These are phyloP conservation scores for Fusarium cyanostomum DNA, from an alignment of 2,329 filamentous ascomycete species.

Conservation along the genomic window DNA sequence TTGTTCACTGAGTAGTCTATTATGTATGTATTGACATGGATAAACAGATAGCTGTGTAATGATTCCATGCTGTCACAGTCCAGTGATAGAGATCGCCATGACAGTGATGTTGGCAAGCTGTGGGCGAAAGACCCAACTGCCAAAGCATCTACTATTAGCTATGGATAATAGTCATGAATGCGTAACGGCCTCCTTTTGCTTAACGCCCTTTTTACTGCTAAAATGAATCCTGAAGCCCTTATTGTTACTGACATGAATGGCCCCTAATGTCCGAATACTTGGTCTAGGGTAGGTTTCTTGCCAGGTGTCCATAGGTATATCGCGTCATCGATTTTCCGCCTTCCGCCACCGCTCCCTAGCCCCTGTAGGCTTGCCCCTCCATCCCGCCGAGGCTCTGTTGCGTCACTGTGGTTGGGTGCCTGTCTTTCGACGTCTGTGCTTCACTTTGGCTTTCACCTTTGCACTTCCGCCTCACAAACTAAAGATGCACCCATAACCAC, in stretches of 20 bases:
- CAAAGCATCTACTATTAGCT: no score
- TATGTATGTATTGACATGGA: no score
- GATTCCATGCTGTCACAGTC: no score
- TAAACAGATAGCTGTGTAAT: no score
- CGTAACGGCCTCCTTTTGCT: no score
- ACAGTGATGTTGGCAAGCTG: no score
- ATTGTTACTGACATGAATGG: not conserved
- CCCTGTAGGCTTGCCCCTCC: constrained; percentile 29
- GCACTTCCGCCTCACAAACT: constrained; percentile 20
- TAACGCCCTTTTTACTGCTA: no score
- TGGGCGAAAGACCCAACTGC: no score
- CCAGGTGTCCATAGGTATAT: not conserved
- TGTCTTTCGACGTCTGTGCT: constrained; percentile 39
- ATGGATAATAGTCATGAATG: no score
- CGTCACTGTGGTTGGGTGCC: constrained; percentile 48
- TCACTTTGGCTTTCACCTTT: constrained; percentile 31
- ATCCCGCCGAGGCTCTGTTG: constrained; percentile 32
- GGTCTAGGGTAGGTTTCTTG: constrained; percentile 16
- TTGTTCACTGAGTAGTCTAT: no score
- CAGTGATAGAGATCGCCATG: no score
- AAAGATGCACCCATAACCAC: constrained; percentile 4
- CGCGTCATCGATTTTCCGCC: constrained; percentile 41
- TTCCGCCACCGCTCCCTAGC: not conserved
- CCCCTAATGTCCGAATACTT: not conserved
- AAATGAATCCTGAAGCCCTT: no score